phyloP scores from a whole-genome alignment of 2,329 filamentous ascomycete species.

The Furcasterigmium furcatum region DNA sequence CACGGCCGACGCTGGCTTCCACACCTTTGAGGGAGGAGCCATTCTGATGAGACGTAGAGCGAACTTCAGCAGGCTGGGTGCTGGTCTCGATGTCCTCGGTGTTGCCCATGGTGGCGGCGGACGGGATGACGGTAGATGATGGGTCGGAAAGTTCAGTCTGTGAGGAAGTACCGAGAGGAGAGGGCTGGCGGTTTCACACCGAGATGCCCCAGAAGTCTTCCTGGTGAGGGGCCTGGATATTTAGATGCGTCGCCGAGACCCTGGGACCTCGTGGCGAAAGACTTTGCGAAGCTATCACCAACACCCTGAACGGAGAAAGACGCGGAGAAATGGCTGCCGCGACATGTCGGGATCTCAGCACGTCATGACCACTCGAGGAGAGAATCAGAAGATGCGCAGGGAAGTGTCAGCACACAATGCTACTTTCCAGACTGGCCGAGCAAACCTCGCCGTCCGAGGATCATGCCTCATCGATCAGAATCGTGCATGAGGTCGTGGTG shows the following conservation, averaged over 20 bases:
- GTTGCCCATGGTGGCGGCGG: slow-evolving; percentile 15
- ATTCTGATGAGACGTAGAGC: slow-evolving; percentile 12
- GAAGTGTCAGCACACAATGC: too few species aligned
- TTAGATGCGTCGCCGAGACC: background rate
- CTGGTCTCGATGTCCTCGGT: slow-evolving; percentile 22
- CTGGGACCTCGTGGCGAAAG: background rate
- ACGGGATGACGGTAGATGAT: background rate
- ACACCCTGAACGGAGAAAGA: slow-evolving; percentile 2
- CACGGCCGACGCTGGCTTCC: slow-evolving; percentile 29
- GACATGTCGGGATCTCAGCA: slow-evolving; percentile 1
- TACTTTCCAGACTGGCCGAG: too few species aligned
- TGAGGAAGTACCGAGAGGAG: background rate
- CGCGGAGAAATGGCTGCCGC: slow-evolving; percentile 2
- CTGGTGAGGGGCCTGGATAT: background rate
- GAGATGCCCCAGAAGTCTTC: background rate
- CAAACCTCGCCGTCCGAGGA: too few species aligned
- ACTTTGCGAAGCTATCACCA: slow-evolving; percentile 1
- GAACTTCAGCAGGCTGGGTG: slow-evolving; percentile 7
- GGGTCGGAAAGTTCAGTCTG: background rate
- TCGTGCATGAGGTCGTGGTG: background rate
- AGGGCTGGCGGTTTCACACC: background rate
- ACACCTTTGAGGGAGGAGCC: slow-evolving; percentile 19
- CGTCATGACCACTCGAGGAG: background rate
- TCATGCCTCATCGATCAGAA: too few species aligned
- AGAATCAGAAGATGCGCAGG: background rate